phyloP scores from a whole-genome alignment of 1,139 yeast species.

The Pneumocystis sp. region DNA sequence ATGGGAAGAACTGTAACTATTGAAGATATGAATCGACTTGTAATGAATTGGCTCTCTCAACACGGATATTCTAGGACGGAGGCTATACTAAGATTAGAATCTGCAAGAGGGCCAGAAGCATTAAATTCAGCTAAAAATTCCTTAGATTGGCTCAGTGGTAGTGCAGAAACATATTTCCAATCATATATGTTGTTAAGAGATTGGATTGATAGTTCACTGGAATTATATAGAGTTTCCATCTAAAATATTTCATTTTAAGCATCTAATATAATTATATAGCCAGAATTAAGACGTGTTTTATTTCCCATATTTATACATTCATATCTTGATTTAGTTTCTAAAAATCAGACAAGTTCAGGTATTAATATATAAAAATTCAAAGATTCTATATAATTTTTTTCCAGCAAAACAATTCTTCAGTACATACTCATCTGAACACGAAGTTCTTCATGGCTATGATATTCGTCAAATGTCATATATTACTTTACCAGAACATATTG shows the following conservation, averaged over 20 bases:
- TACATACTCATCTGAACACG: conserved; percentile 58
- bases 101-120: conserved; percentile 16
- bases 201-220: conserved; percentile 88
- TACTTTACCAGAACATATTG: conserved; percentile 63
- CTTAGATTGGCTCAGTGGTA: conserved; percentile 27
- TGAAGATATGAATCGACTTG: background rate
- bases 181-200: conserved; percentile 68
- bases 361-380: background rate
- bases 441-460: conserved; percentile 64
- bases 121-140: conserved; percentile 14
- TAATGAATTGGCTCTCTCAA: conserved; percentile 38
- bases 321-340: conserved; percentile 56
- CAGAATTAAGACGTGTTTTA: conserved; percentile 67
- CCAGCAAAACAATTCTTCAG: conserved; percentile 66
- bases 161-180: conserved; percentile 56
- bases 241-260: background rate
- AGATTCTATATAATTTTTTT: conserved; percentile 5
- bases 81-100: conserved; percentile 80
- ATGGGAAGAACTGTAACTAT: background rate
- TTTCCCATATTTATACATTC: conserved; percentile 87
- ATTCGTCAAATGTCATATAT: conserved; percentile 56
- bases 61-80: conserved; percentile 92
- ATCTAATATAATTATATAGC: conserved; percentile 20
- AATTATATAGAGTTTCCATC: conserved; percentile 45
- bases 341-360: conserved; percentile 29